phyloP scores from a whole-genome alignment of 805 yeast species.

The Kuraishia molischiana region DNA sequence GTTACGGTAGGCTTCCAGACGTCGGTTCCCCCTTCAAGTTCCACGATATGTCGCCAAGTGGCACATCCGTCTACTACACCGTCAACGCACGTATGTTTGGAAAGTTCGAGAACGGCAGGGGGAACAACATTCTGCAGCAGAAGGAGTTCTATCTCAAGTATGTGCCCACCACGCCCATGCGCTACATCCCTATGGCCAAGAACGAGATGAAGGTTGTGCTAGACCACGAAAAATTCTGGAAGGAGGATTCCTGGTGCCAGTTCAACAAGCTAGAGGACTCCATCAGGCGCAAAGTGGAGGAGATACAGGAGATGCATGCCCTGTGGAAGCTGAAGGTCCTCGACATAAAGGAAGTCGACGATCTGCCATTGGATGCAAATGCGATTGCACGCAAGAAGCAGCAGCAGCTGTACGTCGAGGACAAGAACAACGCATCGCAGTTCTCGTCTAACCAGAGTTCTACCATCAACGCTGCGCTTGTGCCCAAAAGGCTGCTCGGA shows the following conservation, averaged over 20 bases:
- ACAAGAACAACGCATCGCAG: neutral
- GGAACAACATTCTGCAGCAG: neutral
- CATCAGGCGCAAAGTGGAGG: slow-evolving; percentile 2
- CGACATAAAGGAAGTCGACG: neutral
- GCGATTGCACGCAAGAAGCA: neutral
- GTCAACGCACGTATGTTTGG: slow-evolving; percentile 50
- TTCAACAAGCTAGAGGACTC: neutral
- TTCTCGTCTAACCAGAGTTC: no score
- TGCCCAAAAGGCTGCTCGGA: neutral
- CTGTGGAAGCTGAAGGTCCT: neutral
- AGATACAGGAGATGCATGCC: slow-evolving; percentile 1
- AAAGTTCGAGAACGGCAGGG: neutral
- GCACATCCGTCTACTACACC: slow-evolving; percentile 35
- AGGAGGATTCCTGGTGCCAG: neutral
- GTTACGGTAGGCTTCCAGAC: slow-evolving; percentile 42
- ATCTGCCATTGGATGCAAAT: neutral
- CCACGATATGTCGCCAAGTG: slow-evolving; percentile 31
- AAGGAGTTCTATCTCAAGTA: neutral
- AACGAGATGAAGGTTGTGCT: neutral
- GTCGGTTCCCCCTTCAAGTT: slow-evolving; percentile 45
- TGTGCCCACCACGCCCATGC: neutral
- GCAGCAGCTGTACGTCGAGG: neutral
- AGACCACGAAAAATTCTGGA: neutral
- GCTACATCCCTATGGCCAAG: neutral
- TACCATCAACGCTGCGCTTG: no score